These are phyloP conservation scores for Monosporozyma siamensis DNA, from an alignment of 805 yeast species.

Conservation along the genomic window DNA sequence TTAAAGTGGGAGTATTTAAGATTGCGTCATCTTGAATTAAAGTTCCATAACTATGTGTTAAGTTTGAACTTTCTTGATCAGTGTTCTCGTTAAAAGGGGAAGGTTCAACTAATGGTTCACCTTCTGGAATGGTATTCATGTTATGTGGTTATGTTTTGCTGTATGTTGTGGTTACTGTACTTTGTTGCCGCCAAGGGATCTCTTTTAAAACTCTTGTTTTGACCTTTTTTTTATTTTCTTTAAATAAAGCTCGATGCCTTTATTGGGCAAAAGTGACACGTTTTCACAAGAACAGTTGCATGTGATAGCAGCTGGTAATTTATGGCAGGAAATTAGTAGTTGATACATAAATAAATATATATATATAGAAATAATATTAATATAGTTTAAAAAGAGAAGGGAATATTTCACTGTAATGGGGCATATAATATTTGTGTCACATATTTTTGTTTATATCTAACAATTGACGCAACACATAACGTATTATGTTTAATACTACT, in stretches of 20 bases:
- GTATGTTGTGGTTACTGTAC: background rate
- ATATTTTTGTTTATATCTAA: slow-evolving; percentile 78
- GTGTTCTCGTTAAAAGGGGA: background rate
- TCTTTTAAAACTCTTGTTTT: too few relatives aligned
- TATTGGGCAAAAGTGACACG: too few relatives aligned
- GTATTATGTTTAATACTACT: slow-evolving; percentile 91
- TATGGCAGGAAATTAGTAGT: too few relatives aligned
- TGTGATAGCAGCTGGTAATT: too few relatives aligned
- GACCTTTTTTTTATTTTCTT: too few relatives aligned
- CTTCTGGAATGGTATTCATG: background rate
- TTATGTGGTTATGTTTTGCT: background rate
- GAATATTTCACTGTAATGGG: slow-evolving; percentile 39
- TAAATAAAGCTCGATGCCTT: too few relatives aligned
- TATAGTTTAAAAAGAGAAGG: background rate
- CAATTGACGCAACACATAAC: slow-evolving; percentile 84
- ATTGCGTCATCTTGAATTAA: background rate
- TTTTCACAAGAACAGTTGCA: too few relatives aligned
- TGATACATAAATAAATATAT: background rate
- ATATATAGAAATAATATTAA: background rate
- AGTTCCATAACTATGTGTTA: background rate
- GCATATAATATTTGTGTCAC: slow-evolving; percentile 89
- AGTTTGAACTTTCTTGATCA: background rate
- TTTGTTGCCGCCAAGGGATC: background rate
- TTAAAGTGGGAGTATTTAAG: slow-evolving; percentile 5
- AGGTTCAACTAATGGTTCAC: background rate